Conservation (phyloP, 306 rosid genomes). For the Hippophae tibetana region DNA sequence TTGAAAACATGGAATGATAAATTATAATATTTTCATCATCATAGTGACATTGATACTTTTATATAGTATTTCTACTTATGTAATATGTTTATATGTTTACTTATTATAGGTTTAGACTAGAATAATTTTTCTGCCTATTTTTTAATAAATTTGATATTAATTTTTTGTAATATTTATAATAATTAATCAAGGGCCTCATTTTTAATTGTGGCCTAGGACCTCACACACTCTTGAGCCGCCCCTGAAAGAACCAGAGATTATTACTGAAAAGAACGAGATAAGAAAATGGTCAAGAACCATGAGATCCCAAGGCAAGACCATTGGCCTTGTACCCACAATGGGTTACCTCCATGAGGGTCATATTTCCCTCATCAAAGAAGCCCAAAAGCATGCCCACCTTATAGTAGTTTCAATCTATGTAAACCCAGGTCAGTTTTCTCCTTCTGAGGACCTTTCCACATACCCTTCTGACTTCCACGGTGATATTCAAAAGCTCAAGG, state of each 20-base stretch:
- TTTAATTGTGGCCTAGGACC: too few species aligned
- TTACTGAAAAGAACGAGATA: conserved; percentile 48
- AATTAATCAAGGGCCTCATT: too few species aligned
- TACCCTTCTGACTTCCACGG: conserved; percentile 82
- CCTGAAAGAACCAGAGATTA: conserved; percentile 34
- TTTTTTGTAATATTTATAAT: too few species aligned
- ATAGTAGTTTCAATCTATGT: conserved; percentile 72
- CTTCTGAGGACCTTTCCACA: conserved; percentile 70
- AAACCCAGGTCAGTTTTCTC: conserved; percentile 82
- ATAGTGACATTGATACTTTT: too few species aligned
- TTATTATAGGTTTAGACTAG: too few species aligned
- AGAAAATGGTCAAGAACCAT: conserved; percentile 72
- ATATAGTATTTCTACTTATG: too few species aligned
- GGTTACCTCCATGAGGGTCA: conserved; percentile 82
- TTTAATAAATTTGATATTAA: too few species aligned
- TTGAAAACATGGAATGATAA: too few species aligned
- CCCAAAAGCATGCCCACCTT: conserved; percentile 36
- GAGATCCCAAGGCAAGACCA: conserved; percentile 55
- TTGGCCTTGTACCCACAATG: conserved; percentile 81
- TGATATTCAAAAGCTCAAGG: conserved; percentile 48
- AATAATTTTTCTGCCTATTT: too few species aligned
- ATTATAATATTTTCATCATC: too few species aligned
- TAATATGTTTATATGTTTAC: too few species aligned
- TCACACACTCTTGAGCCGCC: conserved; percentile 18
- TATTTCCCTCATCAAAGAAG: conserved; percentile 54